Percentiles rank a stretch among this genome's conserved stretches.
Evolutionary conservation across 768 basidiomycete species (phyloP).

Genomic region (Daedalea quercina): DNA sequence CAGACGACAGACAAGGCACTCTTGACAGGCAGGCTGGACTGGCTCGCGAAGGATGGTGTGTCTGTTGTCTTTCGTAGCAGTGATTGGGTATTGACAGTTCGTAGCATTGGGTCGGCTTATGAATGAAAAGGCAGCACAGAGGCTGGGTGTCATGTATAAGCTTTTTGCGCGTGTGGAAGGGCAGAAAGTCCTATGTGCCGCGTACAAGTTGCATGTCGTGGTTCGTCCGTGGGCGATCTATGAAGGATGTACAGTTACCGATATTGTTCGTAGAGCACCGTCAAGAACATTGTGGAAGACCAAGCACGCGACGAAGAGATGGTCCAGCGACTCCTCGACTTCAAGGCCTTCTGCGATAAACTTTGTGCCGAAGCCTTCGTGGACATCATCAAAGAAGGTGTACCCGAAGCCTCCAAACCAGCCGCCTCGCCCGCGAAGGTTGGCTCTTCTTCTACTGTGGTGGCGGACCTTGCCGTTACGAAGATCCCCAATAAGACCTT

Average conservation of each 20-base stretch:
- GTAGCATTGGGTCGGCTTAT: conserved; percentile 52
- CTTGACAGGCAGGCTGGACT: conserved; percentile 35
- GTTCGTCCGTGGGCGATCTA: conserved; percentile 26
- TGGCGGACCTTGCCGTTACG: conserved; percentile 2
- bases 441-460: conserved; percentile 5
- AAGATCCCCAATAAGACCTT: conserved; percentile 48
- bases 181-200: conserved; percentile 43
- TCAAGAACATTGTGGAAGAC: conserved; percentile 63
- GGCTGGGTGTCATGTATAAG: conserved; percentile 47
- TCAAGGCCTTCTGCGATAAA: conserved; percentile 53
- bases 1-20: conserved; percentile 49
- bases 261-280: conserved; percentile 36
- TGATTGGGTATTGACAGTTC: not conserved
- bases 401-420: conserved; percentile 21
- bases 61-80: not conserved
- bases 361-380: conserved; percentile 48
- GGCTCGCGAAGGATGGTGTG: conserved; percentile 37
- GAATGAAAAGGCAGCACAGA: conserved; percentile 34
- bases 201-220: conserved; percentile 58
- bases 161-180: conserved; percentile 55
- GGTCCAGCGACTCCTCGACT: conserved; percentile 64
- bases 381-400: conserved; percentile 26
- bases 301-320: conserved; percentile 61
- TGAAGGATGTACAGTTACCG: not conserved
- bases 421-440: conserved; percentile 22